Evolutionary conservation across 495 filamentous ascomycete genomes (phyloP).

Genomic region (Melanomma pulvis-pyrius): DNA sequence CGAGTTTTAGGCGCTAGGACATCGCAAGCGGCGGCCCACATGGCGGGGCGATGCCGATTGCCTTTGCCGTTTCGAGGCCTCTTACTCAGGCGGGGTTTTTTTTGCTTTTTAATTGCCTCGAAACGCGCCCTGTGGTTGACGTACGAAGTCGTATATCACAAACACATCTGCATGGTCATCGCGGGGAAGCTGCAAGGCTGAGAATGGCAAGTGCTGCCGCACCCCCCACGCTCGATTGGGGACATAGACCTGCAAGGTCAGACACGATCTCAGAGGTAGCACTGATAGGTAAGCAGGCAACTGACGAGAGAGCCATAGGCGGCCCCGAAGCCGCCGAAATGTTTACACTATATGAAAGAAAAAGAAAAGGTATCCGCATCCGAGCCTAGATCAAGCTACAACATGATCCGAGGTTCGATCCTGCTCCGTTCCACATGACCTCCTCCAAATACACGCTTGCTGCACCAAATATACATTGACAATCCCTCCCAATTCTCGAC

Average conservation of each 20-base stretch:
- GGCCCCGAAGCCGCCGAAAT: background rate
- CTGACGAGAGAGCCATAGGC: too few species aligned
- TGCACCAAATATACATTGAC: background rate
- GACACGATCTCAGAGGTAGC: background rate
- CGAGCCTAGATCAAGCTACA: background rate
- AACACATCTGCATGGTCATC: background rate
- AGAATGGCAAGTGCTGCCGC: background rate
- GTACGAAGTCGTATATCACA: background rate
- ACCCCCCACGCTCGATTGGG: background rate
- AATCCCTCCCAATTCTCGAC: background rate
- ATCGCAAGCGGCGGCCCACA: constrained; percentile 2
- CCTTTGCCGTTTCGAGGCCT: background rate
- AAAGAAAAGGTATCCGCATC: constrained; percentile 10
- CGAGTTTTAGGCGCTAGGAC: constrained; percentile 3
- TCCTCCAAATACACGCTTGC: constrained; percentile 3
- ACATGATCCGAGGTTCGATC: background rate
- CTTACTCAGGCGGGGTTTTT: background rate
- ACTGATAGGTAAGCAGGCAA: background rate
- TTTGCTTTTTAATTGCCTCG: constrained; percentile 1
- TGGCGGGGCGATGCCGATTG: background rate
- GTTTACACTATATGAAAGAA: background rate
- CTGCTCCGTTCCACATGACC: constrained; percentile 3
- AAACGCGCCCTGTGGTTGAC: background rate
- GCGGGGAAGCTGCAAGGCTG: background rate
- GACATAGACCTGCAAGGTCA: too few species aligned